Evolutionary conservation across 2,329 filamentous ascomycete genomes (phyloP), one percentile per base, ranked within the genome.

Genomic region (Xylariaceae sp.): DNA sequence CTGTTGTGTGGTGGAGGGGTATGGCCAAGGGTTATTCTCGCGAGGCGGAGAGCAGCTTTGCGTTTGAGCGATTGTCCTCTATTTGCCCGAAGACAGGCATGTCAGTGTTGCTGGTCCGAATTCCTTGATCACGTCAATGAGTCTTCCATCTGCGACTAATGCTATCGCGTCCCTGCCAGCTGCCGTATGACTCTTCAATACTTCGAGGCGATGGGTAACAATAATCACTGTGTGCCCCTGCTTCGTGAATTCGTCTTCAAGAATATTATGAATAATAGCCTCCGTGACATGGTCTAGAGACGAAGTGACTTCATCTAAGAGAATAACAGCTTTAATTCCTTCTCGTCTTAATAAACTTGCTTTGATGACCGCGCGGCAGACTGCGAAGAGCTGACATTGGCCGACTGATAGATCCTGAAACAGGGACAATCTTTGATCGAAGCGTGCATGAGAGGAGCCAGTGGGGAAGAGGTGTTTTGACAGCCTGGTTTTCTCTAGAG

Each of bases 221-320:
- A 69, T 63, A 7, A 73, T 60, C 3, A 70, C 66, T 0, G 71
- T 71, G 33, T 71, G 54, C 0, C 61, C 57, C 13, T 56, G 54
- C 3, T 22, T 17, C 1, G 51, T 55, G 36, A 66, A 65, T 18
- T 71, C 68, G 6, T 65, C 48, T 2, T 69, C 45, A 6, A 72
- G 60, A 17, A 73, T 63, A 12, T 58, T 43, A 12, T 68, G 59
- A 7, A 73, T 66, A 1, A 47, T 53, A 1, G 62, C 54, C 53
- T 73, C 70, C 0, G 67, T 73, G 0, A 41, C 55, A 1, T 52
- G n/a, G 53, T 73, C 71, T 2, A 73, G 59, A 0, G 64, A 67
- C 0, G 65, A 64, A 0, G 65, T 70, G 7, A 59, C 60, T 41
- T 70, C 68, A 31, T 70, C 69, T 9, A 71, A 55, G 1, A 71